Evolutionary conservation across 768 basidiomycete species (phyloP), one percentile per base, ranked within the genome.

Genomic region (Cyclocybe cylindracea): DNA sequence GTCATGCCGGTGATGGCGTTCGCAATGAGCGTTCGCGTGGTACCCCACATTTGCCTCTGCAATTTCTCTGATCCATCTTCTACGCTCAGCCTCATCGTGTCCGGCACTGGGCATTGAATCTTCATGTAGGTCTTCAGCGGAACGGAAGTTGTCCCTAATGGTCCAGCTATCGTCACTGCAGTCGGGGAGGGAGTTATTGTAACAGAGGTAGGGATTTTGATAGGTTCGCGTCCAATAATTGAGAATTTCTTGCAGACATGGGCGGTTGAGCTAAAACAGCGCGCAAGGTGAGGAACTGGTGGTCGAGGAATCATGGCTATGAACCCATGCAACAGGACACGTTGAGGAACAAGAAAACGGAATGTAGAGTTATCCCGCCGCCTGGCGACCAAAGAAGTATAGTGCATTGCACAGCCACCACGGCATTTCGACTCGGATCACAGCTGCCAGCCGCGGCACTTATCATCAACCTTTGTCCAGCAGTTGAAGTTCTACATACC

Each of bases 31-130:
- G 94, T 89, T 47, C 95, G 85, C 10, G 92, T 95, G 40, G 91
- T 84, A n/a, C 96, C 96, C 95, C 96, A 98, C 79, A 91, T 87
- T 51, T 87, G 82, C 39, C 91, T 84, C 69, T 98, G 95, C 46
- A 82, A 72, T 66, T 91, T 89, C 45, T 83, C 65, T 38, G 78
- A 74, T 1, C 87, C 76, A 61, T 93, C 77, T 57, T 87, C 79
- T 39, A 96, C 84, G 6, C 78, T 54, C 18, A 82, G 65, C n/a
- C 72, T 66, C 59, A 81, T 63, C 10, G 65, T 66, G 52, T 69
- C 64, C 40, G 70, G 63, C 37, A 72, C 66, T 1, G 76, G 68
- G 43, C 74, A 72, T 44, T 68, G 69, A 51, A 81, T 65, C 50
- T 70, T 71, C 68, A 81, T 75, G 59, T 76, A 81, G 7, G 72